Evolutionary conservation across 2,329 filamentous ascomycete genomes (phyloP), one percentile per base, ranked within the genome.

Genomic region (Allantophomopsis cytisporea): DNA sequence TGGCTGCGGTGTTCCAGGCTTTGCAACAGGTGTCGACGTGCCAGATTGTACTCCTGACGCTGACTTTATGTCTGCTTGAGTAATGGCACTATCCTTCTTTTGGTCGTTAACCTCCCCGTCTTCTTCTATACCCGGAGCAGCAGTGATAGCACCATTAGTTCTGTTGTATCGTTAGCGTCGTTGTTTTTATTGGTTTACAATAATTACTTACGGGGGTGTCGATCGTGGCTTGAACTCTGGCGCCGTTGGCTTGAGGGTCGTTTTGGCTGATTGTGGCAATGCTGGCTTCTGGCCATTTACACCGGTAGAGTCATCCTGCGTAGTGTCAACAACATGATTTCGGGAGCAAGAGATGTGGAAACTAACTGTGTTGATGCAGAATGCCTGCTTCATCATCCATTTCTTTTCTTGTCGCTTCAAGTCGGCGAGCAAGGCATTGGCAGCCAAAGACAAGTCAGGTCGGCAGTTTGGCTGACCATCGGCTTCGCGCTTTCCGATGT

Each of bases 381-480:
- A 89, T 33, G 76, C 77, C 52, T 84, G 80, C 31, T 84, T 78
- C 58, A 83, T 70, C 23, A 86, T 70, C 80, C 81, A 87, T 54
- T 73, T 71, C 34, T 71, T 64, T 47, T 81, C 73, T 44, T 73
- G 66, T 49, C 72, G 78, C 54, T 78, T 77, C 39, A 89, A 64
- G 43, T 80, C 76, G 13, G 77, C 83, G 49, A 81, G 68, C 15
- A 83, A 70, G 12, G 81, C 83, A 50, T 78, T 76, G 1, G 82
- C 81, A 7, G 81, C 74, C 14, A 86, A 76, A 34, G 83, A 78
- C 35, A 89, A 62, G 59, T 89, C 83, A n/a, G 80, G 74, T 39
- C 83, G 72, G 39, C 73, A 64, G 32, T 75, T 73, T 28, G 23
- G 23, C 11, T 28, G 23, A 28, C 23, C 23, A 38, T 71, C 66